Conservation (phyloP, 2,329 filamentous ascomycete genomes). For the Whalleya microplaca region DNA sequence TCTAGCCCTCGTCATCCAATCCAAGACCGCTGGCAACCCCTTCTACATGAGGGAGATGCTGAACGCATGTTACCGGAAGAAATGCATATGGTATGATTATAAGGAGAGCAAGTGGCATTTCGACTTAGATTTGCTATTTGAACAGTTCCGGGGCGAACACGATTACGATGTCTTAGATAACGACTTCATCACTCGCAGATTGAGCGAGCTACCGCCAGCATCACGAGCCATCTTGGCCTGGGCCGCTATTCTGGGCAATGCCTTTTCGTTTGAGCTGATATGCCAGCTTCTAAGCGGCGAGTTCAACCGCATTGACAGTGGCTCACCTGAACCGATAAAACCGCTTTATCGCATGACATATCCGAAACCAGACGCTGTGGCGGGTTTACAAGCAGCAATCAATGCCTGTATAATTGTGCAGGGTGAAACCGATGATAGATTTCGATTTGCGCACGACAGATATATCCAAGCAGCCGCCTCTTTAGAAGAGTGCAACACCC, state of each 20-base stretch:
- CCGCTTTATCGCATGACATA: slow-evolving; percentile 50
- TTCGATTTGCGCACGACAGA: slow-evolving; percentile 86
- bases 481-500: slow-evolving; percentile 69
- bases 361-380: slow-evolving; percentile 70
- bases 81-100: slow-evolving; percentile 91
- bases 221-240: slow-evolving; percentile 83
- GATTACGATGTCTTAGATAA: slow-evolving; percentile 81
- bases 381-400: slow-evolving; percentile 80
- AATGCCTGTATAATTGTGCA: slow-evolving; percentile 80
- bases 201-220: slow-evolving; percentile 74
- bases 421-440: slow-evolving; percentile 82
- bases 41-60: slow-evolving; percentile 94
- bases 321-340: slow-evolving; percentile 35
- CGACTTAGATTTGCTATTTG: slow-evolving; percentile 83
- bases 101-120: slow-evolving; percentile 81
- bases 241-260: slow-evolving; percentile 80
- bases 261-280: slow-evolving; percentile 83
- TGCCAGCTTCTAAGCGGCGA: slow-evolving; percentile 77
- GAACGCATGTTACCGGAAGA: slow-evolving; percentile 81
- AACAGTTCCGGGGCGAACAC: slow-evolving; percentile 78
- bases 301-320: slow-evolving; percentile 63
- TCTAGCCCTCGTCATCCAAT: slow-evolving; percentile 82
- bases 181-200: slow-evolving; percentile 77
- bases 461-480: slow-evolving; percentile 76
- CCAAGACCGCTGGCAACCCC: slow-evolving; percentile 85